Evolutionary conservation across 192 early-diverging fungal genomes (phyloP), one percentile per base, ranked within the genome.

Genomic region (Irineochytrium annulatum): DNA sequence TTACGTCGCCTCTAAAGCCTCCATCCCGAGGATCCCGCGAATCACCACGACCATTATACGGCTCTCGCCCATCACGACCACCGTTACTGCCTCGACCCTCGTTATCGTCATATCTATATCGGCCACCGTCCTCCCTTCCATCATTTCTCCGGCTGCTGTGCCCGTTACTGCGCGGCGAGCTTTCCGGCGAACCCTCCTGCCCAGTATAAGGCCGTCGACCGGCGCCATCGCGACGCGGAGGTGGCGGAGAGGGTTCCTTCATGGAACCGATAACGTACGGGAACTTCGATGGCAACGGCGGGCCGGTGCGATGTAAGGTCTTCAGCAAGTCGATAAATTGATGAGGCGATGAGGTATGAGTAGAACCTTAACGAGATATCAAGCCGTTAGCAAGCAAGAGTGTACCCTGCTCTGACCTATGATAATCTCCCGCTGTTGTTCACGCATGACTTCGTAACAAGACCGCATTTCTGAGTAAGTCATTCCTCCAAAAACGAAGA

Each of bases 401-500:
- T n/a, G n/a, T 13, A 13, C 37, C 37, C 11, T 13, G 57, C 27
- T 26, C 63, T 45, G 28, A 73, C 72, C 78, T 41, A 80, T 71
- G 26, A 77, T 55, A 14, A 80, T 57, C 39, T 80, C 78, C 20
- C 77, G 61, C 34, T 59, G 53, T 27, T 17, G 34, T 26, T 76
- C 71, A 19, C 53, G 29, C 59, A 67, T 61, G 0, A 80, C 35
- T 53, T 80, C 78, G 46, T 74, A 62, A 14, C 56, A 55, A 1
- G 58, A 48, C 27, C 78, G 56, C 30, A 77, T 67, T 53, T 80
- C 78, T 31, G 73, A 69, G 52, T 70, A 73, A 1, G 76, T 76
- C 56, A 80, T 56, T 6, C 78, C 78, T 3, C 78, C 78, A 22
- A 80, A 52, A 3, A 75, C 48, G 63, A 80, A 80, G 0, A 80